Evolutionary conservation across 2,329 filamentous ascomycete genomes (phyloP), one percentile per base, ranked within the genome.

Genomic region (Xylaria sp.): DNA sequence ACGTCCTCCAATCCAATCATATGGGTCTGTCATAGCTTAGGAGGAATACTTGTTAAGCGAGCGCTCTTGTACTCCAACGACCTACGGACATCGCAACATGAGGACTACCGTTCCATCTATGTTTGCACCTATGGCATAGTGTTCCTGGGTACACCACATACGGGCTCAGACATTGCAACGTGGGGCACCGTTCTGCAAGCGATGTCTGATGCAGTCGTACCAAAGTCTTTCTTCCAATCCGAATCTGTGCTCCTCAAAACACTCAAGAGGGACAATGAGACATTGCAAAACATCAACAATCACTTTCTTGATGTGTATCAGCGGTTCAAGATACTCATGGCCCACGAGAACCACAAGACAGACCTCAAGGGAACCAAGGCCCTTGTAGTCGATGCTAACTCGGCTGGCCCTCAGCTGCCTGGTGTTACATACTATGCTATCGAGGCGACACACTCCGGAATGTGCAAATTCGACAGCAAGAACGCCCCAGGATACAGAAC

Each of bases 111-210:
- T 23, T 90, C 90, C 12, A 88, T 94, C 62, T 93, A 87, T 73
- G 86, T 93, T 10, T 93, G 91, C 0, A 94, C 92, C 0, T 94
- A 90, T 75, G 92, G 89, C 28, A 88, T 94, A 66, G 84, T 94
- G 41, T 94, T 94, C 77, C 84, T 94, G 33, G 92, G 92, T 15
- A 94, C 92, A 15, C 92, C 92, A 7, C 92, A 94, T 78, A 88
- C 86, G 20, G 92, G 91, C 9, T 89, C 91, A 1, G 89, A 90
- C 71, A 80, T 90, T 1, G 91, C 91, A 1, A 86, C 87, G 74
- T 93, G 91, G 90, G 91, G 88, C 0, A 80, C 86, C 12, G 82
- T 91, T 64, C 81, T 94, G 41, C 90, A 94, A 79, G 86, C 85
- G 71, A 91, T 94, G 83, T 88, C 89, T 60, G 86, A 87, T 62